Base-by-base conservation (phyloP, 202 grass and related monocot genomes). In the Schoenoplectus triqueter region DNA sequence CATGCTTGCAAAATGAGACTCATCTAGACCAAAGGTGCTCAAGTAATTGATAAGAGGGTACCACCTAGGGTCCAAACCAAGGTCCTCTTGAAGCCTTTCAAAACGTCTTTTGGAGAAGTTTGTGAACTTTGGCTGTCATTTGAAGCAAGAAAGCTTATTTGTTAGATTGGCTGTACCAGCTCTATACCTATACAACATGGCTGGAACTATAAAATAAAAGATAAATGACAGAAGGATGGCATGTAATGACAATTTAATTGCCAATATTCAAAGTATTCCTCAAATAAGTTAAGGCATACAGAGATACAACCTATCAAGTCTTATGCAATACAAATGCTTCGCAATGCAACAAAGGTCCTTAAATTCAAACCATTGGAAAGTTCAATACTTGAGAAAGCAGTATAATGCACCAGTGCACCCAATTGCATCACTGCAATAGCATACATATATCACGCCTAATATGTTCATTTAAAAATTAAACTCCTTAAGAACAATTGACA, bases 11-110 rank as follows among this genome's bases (percentile, higher is more conserved):
- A 98, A 95, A 91, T 95, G 88, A 78, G 95, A 93, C 66, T 93
- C 95, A 49, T 90, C 91, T 66, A 95, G 87, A 80, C 93, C 93
- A 91, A 90, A 95, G 31, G 96, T 92, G 84, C 93, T 94, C 71
- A 98, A 84, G 79, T 98, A 98, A 85, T 98, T 93, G 78, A 98
- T 74, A 56, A 95, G 78, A 1, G 87, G 91, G 85, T 95, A 91
- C 96, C 91, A 98, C 88, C 84, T 98, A 21, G 86, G 88, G 88
- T 98, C 96, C 2, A 98, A 94, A 61, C 88, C 89, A 46, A 91
- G 85, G 57, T 98, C 95, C 92, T 98, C 91, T 85, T 92, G 91
- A 22, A 95, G 87, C 79, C 89, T 94, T 68, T 98, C 84, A 73
- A 95, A 95, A 20, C 88, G 52, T 84, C 64, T 87, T 82, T 55